Percentiles rank a stretch among this genome's conserved stretches.
phyloP scores from a whole-genome alignment of 768 basidiomycete genomes.

The Collybia mongolica region DNA sequence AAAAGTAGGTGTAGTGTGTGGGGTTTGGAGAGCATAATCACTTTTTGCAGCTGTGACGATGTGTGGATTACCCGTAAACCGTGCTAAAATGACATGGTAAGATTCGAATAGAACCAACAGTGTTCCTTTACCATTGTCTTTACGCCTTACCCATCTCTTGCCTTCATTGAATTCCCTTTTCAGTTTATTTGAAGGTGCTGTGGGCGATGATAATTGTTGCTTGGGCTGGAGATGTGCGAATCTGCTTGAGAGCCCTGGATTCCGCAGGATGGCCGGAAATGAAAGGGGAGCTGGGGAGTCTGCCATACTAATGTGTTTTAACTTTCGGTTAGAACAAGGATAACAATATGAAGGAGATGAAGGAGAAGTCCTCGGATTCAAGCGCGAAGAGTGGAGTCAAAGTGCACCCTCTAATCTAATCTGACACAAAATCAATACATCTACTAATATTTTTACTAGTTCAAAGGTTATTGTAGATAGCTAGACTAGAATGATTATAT shows the following conservation, averaged over 20 bases:
- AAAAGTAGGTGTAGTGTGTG: constrained; percentile 56
- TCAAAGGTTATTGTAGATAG: too few relatives aligned
- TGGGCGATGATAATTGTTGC: constrained; percentile 11
- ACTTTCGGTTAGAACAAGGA: too few relatives aligned
- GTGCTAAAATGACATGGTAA: constrained; percentile 40
- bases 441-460: too few relatives aligned
- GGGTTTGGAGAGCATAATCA: constrained; percentile 50
- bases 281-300: constrained; percentile 52
- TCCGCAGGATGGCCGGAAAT: constrained; percentile 69
- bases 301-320: constrained; percentile 8
- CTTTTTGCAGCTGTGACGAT: constrained; percentile 57
- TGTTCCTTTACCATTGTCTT: constrained; percentile 63
- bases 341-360: too few relatives aligned
- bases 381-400: neutral
- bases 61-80: constrained; percentile 72
- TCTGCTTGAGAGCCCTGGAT: constrained; percentile 48
- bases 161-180: constrained; percentile 67
- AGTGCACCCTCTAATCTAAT: too few relatives aligned
- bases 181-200: constrained; percentile 33
- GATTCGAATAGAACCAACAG: neutral
- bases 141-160: constrained; percentile 74
- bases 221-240: constrained; percentile 50
- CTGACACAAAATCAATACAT: too few relatives aligned
- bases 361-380: neutral
- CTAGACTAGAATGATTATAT: too few relatives aligned